phyloP scores from a whole-genome alignment of 164 flowering plant genomes.

The Stephania yunnanensis region DNA sequence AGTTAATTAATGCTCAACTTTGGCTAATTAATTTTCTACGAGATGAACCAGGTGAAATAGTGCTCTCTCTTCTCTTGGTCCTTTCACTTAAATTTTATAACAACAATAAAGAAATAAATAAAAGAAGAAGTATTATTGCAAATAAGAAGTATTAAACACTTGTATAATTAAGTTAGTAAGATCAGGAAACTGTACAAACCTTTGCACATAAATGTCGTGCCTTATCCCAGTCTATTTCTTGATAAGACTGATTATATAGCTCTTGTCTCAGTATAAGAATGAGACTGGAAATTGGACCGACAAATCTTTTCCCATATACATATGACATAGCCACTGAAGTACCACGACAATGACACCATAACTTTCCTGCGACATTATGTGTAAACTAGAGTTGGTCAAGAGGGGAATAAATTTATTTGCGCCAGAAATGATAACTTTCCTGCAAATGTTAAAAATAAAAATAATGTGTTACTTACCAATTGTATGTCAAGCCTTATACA shows the following conservation, averaged over 20 bases:
- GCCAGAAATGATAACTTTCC: too few species aligned
- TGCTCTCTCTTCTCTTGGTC: neutral
- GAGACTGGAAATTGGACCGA: conserved; percentile 32
- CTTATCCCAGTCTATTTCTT: conserved; percentile 36
- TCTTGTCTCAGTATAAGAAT: conserved; percentile 33
- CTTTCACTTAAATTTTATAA: neutral
- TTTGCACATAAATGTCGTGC: conserved; percentile 37
- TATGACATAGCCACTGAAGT: conserved; percentile 27
- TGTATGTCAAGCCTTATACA: too few species aligned
- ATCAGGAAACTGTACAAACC: conserved; percentile 13
- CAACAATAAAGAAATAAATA: neutral
- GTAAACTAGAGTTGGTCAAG: too few species aligned
- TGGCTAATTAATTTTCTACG: too few species aligned
- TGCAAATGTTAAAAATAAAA: too few species aligned
- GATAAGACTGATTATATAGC: conserved; percentile 30
- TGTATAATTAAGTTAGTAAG: too few species aligned
- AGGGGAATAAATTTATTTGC: too few species aligned
- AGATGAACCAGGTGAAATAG: neutral
- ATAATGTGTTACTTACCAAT: too few species aligned
- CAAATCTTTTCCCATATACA: conserved; percentile 37
- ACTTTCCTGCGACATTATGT: conserved; percentile 16
- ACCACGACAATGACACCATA: conserved; percentile 27
- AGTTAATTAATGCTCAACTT: too few species aligned
- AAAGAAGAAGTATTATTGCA: neutral
- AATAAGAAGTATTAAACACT: neutral